Conservation (phyloP, 495 filamentous ascomycete species). For the Chaetomidium leptoderma region DNA sequence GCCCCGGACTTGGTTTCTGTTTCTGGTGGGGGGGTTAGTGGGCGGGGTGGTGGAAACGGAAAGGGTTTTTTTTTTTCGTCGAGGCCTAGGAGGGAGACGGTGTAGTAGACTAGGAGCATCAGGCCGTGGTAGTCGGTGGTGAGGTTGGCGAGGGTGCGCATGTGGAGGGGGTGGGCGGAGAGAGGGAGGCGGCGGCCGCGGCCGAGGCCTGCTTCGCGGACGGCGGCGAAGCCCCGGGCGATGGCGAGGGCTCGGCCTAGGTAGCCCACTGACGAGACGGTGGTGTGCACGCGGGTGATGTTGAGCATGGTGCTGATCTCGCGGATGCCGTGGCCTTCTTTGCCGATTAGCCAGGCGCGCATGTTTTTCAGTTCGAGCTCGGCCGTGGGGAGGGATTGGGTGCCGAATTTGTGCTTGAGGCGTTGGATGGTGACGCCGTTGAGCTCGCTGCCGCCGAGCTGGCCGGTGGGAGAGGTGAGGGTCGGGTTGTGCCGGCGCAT, state of each 20-base stretch:
- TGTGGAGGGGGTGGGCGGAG: slow-evolving; percentile 54
- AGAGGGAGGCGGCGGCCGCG: slow-evolving; percentile 41
- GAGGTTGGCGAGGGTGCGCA: slow-evolving; percentile 55
- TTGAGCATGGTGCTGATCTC: slow-evolving; percentile 65
- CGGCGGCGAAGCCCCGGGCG: slow-evolving; percentile 51
- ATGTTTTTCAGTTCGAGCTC: slow-evolving; percentile 59
- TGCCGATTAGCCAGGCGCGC: slow-evolving; percentile 62
- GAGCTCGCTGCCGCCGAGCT: slow-evolving; percentile 40
- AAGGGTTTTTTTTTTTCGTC: slow-evolving; percentile 17
- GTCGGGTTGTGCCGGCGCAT: slow-evolving; percentile 46
- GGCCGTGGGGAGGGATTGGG: slow-evolving; percentile 63
- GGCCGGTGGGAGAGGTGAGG: slow-evolving; percentile 24
- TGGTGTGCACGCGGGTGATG: slow-evolving; percentile 63
- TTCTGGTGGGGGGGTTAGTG: too few relatives aligned
- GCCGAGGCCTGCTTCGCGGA: slow-evolving; percentile 39
- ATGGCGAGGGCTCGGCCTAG: slow-evolving; percentile 61
- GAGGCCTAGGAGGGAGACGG: slow-evolving; percentile 46
- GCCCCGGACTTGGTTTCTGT: too few relatives aligned
- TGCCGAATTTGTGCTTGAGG: slow-evolving; percentile 68
- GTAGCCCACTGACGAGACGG: slow-evolving; percentile 52
- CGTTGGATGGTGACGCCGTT: slow-evolving; percentile 67
- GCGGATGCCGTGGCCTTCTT: slow-evolving; percentile 58
- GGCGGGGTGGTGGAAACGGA: background rate
- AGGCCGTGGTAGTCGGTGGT: slow-evolving; percentile 47
- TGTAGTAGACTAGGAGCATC: slow-evolving; percentile 59